Base-by-base conservation (phyloP, 2,329 filamentous ascomycete genomes). In the Penicillium sp. region DNA sequence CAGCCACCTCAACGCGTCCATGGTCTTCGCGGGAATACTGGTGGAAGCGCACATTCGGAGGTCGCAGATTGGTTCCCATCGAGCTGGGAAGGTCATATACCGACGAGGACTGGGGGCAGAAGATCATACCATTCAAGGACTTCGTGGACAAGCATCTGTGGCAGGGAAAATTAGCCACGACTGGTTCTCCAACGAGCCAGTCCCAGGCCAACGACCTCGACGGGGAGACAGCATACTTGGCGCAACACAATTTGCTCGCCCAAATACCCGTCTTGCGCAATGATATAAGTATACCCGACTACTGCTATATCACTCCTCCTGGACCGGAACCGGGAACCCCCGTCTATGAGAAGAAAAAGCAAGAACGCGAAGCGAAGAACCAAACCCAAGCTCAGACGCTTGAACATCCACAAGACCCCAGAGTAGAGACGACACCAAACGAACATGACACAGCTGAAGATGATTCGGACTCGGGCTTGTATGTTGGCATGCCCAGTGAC, bases 21-120 rank as follows among this genome's bases (percentile, higher is more conserved):
- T 99, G 93, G 93, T 77, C 73, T 8, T 81, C 77, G n/a, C 83
- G 84, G 0, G 73, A 75, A 0, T 95, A 96, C 67, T 82, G 95
- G 49, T 75, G 89, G 10, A 77, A 80, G 10, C 79, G 76, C 47
- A 96, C 91, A 0, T 82, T 95, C 30, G 80, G 76, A 2, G 93
- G 93, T 0, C 77, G 84, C 28, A 79, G 93, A 10, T 78, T 95
- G 0, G 88, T 97, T 0, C 92, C 92, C 0, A 80, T 96, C 3
- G 91, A 97, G 67, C 70, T 93, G 2, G 92, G 93, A 0, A 77
- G 87, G 39, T 93, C 87, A 63, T 99, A 97, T 64, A 91, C 89
- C 1, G 89, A 95, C 55, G 80, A 81, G 16, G 85, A 78, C 18
- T 96, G 92, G 91, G 83, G 84, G 0, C 92, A 97, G 68, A 80